These are phyloP conservation scores for Jatropha multifida DNA, from an alignment of 441 rosid genomes.

Conservation along the genomic window DNA sequence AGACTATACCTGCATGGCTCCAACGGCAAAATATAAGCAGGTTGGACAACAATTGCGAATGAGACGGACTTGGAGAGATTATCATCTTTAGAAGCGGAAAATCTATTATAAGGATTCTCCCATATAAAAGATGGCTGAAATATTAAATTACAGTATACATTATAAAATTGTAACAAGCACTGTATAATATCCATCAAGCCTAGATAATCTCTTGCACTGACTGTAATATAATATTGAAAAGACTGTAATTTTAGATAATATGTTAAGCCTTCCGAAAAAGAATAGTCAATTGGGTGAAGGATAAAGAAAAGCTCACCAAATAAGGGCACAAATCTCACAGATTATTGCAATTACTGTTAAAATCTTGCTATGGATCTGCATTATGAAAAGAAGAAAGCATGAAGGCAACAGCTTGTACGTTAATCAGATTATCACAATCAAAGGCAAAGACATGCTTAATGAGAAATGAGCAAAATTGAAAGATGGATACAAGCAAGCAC, in stretches of 20 bases:
- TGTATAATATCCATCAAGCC: not conserved
- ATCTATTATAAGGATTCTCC: not conserved
- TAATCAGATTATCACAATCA: not conserved
- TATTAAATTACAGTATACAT: not conserved
- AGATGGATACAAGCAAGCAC: not conserved
- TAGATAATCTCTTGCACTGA: not conserved
- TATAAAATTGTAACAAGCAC: not conserved
- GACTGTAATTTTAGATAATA: not conserved
- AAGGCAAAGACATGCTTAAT: not conserved
- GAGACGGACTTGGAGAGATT: not conserved
- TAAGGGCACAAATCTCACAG: conserved; percentile 81
- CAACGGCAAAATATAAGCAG: conserved; percentile 11
- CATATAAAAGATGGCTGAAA: conserved; percentile 2
- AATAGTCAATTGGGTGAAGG: not conserved
- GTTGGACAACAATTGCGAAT: not conserved
- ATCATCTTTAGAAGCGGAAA: not conserved
- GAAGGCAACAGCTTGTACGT: not conserved
- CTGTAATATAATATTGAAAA: not conserved
- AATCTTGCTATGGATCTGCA: conserved; percentile 83
- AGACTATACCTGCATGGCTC: conserved; percentile 77
- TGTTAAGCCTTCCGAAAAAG: not conserved
- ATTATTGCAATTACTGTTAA: conserved; percentile 69
- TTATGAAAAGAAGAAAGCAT: conserved; percentile 13
- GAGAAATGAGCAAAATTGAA: not conserved
- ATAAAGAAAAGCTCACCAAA: conserved; percentile 56